phyloP scores from a whole-genome alignment of 1,284 basidiomycete species.

The Rugosomyces carneus region DNA sequence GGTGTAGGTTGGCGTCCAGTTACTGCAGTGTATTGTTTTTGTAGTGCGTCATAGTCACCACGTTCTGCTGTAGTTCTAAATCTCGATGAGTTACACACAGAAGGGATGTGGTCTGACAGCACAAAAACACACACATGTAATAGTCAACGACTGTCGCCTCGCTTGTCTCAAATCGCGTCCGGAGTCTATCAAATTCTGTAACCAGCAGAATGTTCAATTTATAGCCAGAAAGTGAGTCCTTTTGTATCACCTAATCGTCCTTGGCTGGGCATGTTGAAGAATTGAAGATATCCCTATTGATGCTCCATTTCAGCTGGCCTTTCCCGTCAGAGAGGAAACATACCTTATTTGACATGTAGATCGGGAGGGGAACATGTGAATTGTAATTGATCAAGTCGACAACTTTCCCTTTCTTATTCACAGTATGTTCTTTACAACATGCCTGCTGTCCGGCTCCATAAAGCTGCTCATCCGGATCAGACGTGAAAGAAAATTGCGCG shows the following conservation, averaged over 20 bases:
- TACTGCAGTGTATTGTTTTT: slow-evolving; percentile 33
- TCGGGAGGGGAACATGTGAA: slow-evolving; percentile 34
- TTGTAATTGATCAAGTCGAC: slow-evolving; percentile 37
- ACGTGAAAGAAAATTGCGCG: slow-evolving; percentile 32
- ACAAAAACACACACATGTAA: slow-evolving; percentile 27
- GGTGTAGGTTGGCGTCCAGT: slow-evolving; percentile 36
- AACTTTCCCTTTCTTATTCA: slow-evolving; percentile 38
- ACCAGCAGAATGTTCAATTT: not conserved
- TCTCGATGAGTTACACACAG: not conserved
- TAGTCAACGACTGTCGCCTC: slow-evolving; percentile 36
- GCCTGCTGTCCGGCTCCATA: slow-evolving; percentile 36
- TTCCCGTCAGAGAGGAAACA: not conserved
- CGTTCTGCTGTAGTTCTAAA: slow-evolving; percentile 31
- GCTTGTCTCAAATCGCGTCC: slow-evolving; percentile 31
- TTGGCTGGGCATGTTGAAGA: slow-evolving; percentile 37
- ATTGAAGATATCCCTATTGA: slow-evolving; percentile 33
- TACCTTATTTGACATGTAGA: slow-evolving; percentile 38
- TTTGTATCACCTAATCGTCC: slow-evolving; percentile 27
- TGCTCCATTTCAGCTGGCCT: not conserved
- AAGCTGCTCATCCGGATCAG: slow-evolving; percentile 31
- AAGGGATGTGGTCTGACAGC: too few species aligned
- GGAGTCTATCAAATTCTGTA: slow-evolving; percentile 30
- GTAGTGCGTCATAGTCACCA: slow-evolving; percentile 34
- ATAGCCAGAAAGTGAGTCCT: not conserved
- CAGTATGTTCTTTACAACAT: slow-evolving; percentile 35